Evolutionary conservation across 805 yeast species (phyloP).

Genomic region (Ogataea kodamae): DNA sequence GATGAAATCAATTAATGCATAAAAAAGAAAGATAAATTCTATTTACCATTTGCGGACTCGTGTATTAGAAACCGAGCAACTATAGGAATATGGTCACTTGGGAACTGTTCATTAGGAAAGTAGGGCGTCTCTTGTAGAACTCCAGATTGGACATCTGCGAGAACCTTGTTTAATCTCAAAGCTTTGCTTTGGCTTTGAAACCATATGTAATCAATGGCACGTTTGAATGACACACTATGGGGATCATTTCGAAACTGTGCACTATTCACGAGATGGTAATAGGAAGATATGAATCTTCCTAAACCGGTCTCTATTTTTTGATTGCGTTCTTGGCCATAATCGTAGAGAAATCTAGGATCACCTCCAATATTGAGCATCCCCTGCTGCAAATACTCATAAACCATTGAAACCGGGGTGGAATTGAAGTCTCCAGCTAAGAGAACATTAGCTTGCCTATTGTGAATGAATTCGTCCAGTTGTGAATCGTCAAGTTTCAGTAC

Average conservation of each 20-base stretch:
- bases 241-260: conserved; percentile 36
- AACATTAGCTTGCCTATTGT: conserved; percentile 32
- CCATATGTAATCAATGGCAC: conserved; percentile 60
- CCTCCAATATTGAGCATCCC: conserved; percentile 21
- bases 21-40: too few relatives aligned
- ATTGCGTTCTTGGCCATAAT: conserved; percentile 20
- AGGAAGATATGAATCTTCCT: conserved; percentile 28
- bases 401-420: conserved; percentile 47
- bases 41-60: too few relatives aligned
- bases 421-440: conserved; percentile 58
- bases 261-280: conserved; percentile 23
- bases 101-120: conserved; percentile 55
- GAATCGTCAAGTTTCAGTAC: conserved; percentile 11
- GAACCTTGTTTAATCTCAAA: conserved; percentile 39
- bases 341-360: conserved; percentile 19
- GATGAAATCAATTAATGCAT: too few relatives aligned
- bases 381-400: conserved; percentile 40
- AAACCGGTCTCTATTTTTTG: conserved; percentile 14
- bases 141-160: conserved; percentile 45
- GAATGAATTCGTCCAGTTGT: conserved; percentile 14
- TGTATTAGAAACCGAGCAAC: too few relatives aligned
- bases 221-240: conserved; percentile 47
- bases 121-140: conserved; percentile 36
- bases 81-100: conserved; percentile 46
- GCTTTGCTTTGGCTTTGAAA: conserved; percentile 36